phyloP scores from a whole-genome alignment of 345 rosid species.

The Lumnitzera racemosa region DNA sequence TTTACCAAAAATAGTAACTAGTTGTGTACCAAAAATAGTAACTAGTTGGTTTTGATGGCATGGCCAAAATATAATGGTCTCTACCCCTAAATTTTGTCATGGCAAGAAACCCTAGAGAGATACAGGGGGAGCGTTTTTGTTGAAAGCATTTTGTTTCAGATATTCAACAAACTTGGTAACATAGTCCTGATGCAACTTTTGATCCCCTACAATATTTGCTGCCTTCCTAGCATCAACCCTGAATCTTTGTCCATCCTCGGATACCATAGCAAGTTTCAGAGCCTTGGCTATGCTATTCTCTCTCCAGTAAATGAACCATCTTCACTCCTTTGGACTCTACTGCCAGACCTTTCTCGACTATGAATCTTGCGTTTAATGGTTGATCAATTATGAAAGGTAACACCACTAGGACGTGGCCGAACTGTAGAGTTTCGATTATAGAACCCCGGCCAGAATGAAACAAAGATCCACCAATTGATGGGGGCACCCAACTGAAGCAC shows the following conservation, averaged over 20 bases:
- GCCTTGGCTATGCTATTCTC: constrained; percentile 8
- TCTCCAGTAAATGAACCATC: constrained; percentile 20
- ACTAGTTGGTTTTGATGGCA: too few species aligned
- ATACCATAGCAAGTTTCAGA: constrained; percentile 16
- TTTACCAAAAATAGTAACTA: too few species aligned
- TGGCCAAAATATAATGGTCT: neutral
- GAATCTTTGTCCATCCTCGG: constrained; percentile 6
- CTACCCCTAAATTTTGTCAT: too few species aligned
- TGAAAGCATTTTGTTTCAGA: constrained; percentile 8
- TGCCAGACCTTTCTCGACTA: constrained; percentile 16
- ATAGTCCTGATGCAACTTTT: constrained; percentile 14
- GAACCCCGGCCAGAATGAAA: constrained; percentile 25
- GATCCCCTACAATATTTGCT: constrained; percentile 6
- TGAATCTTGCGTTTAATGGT: constrained; percentile 16
- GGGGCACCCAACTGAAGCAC: constrained; percentile 22
- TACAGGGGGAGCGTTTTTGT: constrained; percentile 11
- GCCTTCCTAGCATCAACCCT: constrained; percentile 12
- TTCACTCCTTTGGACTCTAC: constrained; percentile 15
- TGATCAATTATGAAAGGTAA: constrained; percentile 19
- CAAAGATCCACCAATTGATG: constrained; percentile 17
- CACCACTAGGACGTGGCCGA: constrained; percentile 14
- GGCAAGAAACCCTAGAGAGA: neutral
- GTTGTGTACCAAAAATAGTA: too few species aligned
- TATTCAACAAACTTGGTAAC: constrained; percentile 11
- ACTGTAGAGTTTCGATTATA: constrained; percentile 12